Evolutionary conservation across 208 protist species (phyloP), one percentile per base, ranked within the genome.

Genomic region (Novymonas esmeraldas): DNA sequence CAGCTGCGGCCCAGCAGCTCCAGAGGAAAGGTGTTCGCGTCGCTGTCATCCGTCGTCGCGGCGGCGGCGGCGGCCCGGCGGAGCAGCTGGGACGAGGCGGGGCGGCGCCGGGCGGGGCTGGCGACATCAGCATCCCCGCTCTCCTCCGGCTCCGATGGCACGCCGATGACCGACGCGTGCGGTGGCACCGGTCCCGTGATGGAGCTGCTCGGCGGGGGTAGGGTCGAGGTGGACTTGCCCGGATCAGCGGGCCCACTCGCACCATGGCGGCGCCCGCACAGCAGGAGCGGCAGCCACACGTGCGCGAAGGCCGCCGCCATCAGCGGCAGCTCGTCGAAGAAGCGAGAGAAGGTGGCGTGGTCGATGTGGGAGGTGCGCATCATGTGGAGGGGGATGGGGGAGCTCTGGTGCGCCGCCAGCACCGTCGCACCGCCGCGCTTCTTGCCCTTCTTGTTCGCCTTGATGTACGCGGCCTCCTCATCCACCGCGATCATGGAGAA

Each of bases 311-410:
- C 76, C 2, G 89, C 83, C 2, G 74, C 62, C 18, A 95, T 52
- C 34, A 91, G 75, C 36, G 85, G 85, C 22, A 86, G 63, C 44
- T 67, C 73, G 33, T 95, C 89, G 69, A 95, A 95, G 61, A 84
- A 87, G 3, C 79, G 76, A 45, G 45, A 77, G 64, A 95, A 95
- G 36, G 63, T 61, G 2, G 66, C 49, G 34, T 66, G 79, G 70
- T 82, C 68, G 33, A 95, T 89, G 72, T 95, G 89, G 22, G 79
- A 86, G 45, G 63, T 67, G 11, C 86, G 83, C 82, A 86, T 90
- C 41, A 95, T 69, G 59, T 76, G 52, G 16, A 89, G 48, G 16
- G 89, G 89, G 51, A 95, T 91, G 46, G 67, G 65, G 16, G 84
- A 87, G 50, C 79, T 87, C 64, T 92, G 81, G 52, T 94, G 64